These are phyloP conservation scores for Grammothele lineata DNA, from an alignment of 768 basidiomycete genomes.

Conservation along the genomic window DNA sequence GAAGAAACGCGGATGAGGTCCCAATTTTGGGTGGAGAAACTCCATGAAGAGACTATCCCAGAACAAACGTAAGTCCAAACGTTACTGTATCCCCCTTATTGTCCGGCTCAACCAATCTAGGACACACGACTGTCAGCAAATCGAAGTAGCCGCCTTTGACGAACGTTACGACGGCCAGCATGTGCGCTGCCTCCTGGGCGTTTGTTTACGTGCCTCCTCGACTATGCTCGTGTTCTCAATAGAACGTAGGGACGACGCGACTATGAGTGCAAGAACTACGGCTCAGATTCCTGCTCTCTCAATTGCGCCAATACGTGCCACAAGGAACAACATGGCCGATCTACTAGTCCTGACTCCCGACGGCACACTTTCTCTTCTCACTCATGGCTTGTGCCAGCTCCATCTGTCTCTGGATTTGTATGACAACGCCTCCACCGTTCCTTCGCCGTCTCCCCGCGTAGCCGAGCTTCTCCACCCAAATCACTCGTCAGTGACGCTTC, in stretches of 20 bases:
- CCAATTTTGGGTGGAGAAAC: slow-evolving; percentile 66
- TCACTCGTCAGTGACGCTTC: slow-evolving; percentile 48
- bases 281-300: slow-evolving; percentile 44
- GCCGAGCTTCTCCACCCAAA: slow-evolving; percentile 44
- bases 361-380: slow-evolving; percentile 51
- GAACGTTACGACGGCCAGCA: slow-evolving; percentile 54
- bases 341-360: slow-evolving; percentile 60
- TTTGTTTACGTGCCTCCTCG: slow-evolving; percentile 48
- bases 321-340: slow-evolving; percentile 63
- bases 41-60: slow-evolving; percentile 46
- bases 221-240: slow-evolving; percentile 46
- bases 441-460: too few species aligned
- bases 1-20: slow-evolving; percentile 47
- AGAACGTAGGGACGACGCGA: slow-evolving; percentile 36
- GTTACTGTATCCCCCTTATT: too few species aligned
- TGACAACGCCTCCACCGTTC: background rate
- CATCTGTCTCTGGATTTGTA: slow-evolving; percentile 10
- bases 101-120: too few species aligned
- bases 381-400: slow-evolving; percentile 52
- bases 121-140: slow-evolving; percentile 34
- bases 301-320: slow-evolving; percentile 54
- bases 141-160: slow-evolving; percentile 63
- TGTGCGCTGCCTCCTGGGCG: slow-evolving; percentile 49
- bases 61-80: slow-evolving; percentile 48
- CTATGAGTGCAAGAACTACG: slow-evolving; percentile 37